These are phyloP conservation scores for Mallotus repandus DNA, from an alignment of 441 rosid genomes.

Conservation along the genomic window DNA sequence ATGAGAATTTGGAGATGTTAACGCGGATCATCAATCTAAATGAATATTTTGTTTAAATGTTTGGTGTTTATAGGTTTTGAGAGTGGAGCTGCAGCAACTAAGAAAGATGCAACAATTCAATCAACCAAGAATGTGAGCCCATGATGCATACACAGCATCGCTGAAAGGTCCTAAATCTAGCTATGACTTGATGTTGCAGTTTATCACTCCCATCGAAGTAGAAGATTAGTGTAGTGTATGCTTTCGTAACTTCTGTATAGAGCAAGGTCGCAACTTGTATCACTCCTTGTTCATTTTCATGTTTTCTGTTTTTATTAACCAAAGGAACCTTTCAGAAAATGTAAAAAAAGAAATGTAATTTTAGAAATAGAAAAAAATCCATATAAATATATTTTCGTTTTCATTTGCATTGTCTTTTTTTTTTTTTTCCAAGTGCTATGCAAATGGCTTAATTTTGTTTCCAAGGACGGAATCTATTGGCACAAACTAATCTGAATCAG, in stretches of 20 bases:
- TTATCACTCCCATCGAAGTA: slow-evolving; percentile 19
- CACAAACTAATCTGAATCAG: too few relatives aligned
- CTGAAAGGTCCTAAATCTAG: background rate
- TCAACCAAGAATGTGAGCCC: slow-evolving; percentile 37
- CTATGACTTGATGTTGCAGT: slow-evolving; percentile 15
- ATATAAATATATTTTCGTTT: slow-evolving; percentile 10
- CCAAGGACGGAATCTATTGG: too few relatives aligned
- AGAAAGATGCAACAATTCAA: slow-evolving; percentile 29
- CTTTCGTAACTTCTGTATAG: slow-evolving; percentile 40
- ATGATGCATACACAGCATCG: slow-evolving; percentile 33
- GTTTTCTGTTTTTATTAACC: slow-evolving; percentile 37
- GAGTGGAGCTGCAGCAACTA: slow-evolving; percentile 34
- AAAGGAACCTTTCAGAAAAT: slow-evolving; percentile 24
- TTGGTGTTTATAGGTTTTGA: slow-evolving; percentile 27
- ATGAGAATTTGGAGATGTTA: background rate
- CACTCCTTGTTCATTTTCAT: slow-evolving; percentile 34
- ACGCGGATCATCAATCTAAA: background rate
- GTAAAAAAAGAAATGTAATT: slow-evolving; percentile 38
- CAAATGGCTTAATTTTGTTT: background rate
- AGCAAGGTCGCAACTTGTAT: slow-evolving; percentile 36
- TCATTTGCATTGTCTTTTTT: background rate
- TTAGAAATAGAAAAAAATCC: slow-evolving; percentile 21
- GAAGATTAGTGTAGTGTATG: slow-evolving; percentile 35
- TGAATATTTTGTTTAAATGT: slow-evolving; percentile 3
- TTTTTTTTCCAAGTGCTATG: background rate